Conservation (phyloP, 352 stramenopile genomes). For the Pythium oligandrum region DNA sequence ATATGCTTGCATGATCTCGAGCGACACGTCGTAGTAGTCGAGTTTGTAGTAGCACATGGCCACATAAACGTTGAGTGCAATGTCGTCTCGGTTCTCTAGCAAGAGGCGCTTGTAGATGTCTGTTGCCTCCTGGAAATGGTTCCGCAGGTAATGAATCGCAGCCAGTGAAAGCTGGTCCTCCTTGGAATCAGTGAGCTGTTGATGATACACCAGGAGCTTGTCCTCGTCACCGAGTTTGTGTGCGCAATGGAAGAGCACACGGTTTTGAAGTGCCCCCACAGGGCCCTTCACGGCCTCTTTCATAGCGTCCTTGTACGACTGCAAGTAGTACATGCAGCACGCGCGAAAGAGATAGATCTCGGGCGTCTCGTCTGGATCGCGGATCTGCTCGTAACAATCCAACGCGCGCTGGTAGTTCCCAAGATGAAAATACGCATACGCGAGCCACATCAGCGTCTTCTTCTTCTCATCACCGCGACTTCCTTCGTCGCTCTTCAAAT, state of each 20-base stretch:
- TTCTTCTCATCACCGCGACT: conserved; percentile 41
- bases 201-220: conserved; percentile 93
- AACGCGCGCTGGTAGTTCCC: conserved; percentile 92
- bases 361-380: conserved; percentile 48
- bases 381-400: conserved; percentile 86
- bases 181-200: conserved; percentile 89
- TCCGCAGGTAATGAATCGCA: conserved; percentile 94
- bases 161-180: conserved; percentile 95
- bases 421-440: conserved; percentile 93
- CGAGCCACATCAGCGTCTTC: conserved; percentile 90
- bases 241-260: conserved; percentile 93
- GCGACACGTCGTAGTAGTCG: conserved; percentile 95
- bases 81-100: conserved; percentile 93
- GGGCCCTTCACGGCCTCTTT: conserved; percentile 69
- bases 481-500: conserved; percentile 85
- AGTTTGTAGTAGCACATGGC: conserved; percentile 99
- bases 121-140: conserved; percentile 93
- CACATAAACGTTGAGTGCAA: conserved; percentile 97
- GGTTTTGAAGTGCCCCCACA: conserved; percentile 79
- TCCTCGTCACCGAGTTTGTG: conserved; percentile 93
- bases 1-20: conserved; percentile 96
- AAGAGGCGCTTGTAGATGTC: conserved; percentile 96
- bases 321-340: conserved; percentile 93
- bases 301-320: conserved; percentile 88
- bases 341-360: conserved; percentile 88